A percentile compares a stretch with the other conserved stretches of the same genome.
These are phyloP conservation scores for Eucalyptus virginea DNA, from an alignment of 345 rosid species.

Conservation along the genomic window DNA sequence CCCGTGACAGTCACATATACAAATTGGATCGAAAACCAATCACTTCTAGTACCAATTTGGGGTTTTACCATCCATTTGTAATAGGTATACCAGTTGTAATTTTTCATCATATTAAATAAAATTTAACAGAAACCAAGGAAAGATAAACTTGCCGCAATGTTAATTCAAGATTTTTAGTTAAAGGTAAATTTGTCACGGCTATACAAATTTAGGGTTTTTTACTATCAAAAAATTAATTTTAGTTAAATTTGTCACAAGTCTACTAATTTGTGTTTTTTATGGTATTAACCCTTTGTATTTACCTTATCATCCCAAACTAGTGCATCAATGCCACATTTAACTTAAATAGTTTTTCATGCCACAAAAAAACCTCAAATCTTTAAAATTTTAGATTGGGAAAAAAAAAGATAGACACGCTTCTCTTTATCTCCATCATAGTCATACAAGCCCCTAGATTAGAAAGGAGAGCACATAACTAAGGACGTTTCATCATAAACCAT, in stretches of 20 bases:
- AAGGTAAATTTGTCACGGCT: accelerated
- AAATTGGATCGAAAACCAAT: too few species aligned
- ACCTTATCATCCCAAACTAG: neutral
- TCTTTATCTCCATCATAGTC: neutral
- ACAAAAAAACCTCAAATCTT: neutral
- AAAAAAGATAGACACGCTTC: too few species aligned
- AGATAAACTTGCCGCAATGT: accelerated
- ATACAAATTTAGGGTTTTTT: too few species aligned
- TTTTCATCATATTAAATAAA: too few species aligned
- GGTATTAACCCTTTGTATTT: too few species aligned
- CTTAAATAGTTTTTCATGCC: neutral
- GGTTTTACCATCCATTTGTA: too few species aligned
- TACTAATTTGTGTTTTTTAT: accelerated
- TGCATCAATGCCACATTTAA: neutral
- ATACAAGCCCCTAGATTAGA: neutral
- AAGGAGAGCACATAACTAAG: neutral
- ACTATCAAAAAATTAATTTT: too few species aligned
- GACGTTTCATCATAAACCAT: neutral
- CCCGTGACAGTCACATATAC: accelerated
- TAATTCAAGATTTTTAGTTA: accelerated
- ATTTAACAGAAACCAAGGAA: accelerated
- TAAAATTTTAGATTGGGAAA: neutral
- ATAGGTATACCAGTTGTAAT: accelerated
- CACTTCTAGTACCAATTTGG: too few species aligned
- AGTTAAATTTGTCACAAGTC: too few species aligned